Evolutionary conservation across 306 rosid species (phyloP).

Genomic region (Dryas alaskensis): DNA sequence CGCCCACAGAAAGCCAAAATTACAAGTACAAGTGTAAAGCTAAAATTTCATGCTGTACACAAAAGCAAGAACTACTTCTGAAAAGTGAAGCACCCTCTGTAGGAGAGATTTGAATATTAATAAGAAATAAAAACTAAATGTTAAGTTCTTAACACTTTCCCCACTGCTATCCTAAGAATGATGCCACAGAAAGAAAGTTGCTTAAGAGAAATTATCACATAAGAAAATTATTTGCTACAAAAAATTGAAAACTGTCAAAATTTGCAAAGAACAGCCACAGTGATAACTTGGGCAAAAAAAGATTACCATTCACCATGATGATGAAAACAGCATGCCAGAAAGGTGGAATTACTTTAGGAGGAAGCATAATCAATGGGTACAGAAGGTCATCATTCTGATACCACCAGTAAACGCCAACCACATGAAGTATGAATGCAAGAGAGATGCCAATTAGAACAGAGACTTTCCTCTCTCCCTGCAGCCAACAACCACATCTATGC

Average conservation of each 20-base stretch:
- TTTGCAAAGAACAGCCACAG: slow-evolving; percentile 9
- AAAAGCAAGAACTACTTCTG: background rate
- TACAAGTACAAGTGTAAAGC: background rate
- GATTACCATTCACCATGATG: slow-evolving; percentile 87
- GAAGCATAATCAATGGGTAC: slow-evolving; percentile 85
- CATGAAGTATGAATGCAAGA: slow-evolving; percentile 73
- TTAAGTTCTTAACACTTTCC: background rate
- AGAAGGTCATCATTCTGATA: slow-evolving; percentile 83
- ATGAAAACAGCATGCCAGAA: slow-evolving; percentile 95
- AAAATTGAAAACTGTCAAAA: background rate
- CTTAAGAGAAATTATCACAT: background rate
- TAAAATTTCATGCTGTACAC: background rate
- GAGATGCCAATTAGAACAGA: slow-evolving; percentile 65
- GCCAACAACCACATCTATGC: slow-evolving; percentile 29
- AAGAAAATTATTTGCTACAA: background rate
- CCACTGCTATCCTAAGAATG: background rate
- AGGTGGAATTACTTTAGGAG: slow-evolving; percentile 87
- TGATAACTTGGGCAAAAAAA: slow-evolving; percentile 11
- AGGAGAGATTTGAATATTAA: background rate
- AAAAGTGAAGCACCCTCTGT: background rate
- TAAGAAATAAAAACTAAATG: background rate
- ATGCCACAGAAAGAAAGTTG: background rate
- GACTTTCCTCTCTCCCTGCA: slow-evolving; percentile 96
- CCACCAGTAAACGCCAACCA: slow-evolving; percentile 94
- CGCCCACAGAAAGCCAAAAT: background rate